These are phyloP conservation scores for Amaranthus hypochondriacus DNA, from an alignment of 148 eudicot species.

Conservation along the genomic window DNA sequence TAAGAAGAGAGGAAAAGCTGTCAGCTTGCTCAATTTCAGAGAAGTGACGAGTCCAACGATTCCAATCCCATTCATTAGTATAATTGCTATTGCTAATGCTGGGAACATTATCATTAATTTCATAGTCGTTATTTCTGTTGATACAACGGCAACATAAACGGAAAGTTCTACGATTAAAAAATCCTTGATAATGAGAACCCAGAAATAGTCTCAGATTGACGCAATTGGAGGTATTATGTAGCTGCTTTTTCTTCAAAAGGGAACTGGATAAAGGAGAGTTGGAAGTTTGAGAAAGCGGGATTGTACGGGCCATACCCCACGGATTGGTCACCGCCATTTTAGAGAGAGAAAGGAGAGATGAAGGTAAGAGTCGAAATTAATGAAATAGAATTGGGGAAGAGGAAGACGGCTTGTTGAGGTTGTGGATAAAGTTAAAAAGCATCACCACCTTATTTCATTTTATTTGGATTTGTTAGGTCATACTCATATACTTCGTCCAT, in stretches of 20 bases:
- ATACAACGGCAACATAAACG: conserved; percentile 23
- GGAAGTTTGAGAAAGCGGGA: conserved; percentile 20
- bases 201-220: conserved; percentile 12
- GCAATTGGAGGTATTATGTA: neutral
- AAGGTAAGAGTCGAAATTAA: neutral
- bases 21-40: conserved; percentile 34
- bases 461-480: too few relatives aligned
- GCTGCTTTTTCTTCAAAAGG: conserved; percentile 5
- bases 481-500: too few relatives aligned
- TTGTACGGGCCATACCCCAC: conserved; percentile 19
- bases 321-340: conserved; percentile 28
- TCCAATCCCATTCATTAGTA: conserved; percentile 33
- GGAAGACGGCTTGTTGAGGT: neutral
- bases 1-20: conserved; percentile 29
- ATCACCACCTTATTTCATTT: too few relatives aligned
- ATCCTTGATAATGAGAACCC: conserved; percentile 19
- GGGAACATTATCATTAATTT: neutral
- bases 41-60: conserved; percentile 34
- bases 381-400: neutral
- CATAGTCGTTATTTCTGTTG: neutral
- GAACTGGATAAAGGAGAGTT: neutral
- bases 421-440: conserved; percentile 7
- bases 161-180: conserved; percentile 5
- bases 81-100: neutral
- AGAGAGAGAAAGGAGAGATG: neutral